Evolutionary conservation across 371 early-diverging fungal genomes (phyloP).

Genomic region (Parasitella parasitica): DNA sequence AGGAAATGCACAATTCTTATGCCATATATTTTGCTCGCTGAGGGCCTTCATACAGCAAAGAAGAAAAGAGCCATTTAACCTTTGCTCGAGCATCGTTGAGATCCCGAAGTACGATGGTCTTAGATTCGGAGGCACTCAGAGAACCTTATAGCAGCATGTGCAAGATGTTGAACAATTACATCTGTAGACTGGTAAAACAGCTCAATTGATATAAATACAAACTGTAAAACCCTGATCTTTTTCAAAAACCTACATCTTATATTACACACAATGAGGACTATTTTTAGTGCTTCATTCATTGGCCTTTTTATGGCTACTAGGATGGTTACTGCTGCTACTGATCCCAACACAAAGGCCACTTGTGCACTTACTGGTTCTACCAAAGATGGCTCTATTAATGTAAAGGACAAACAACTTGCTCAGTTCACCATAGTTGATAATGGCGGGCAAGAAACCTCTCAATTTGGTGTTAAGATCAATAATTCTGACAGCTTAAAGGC

Average conservation of each 20-base stretch:
- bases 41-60: too few species aligned
- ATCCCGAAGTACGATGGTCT: not conserved
- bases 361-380: not conserved
- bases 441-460: constrained; percentile 25
- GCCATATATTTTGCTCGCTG: too few species aligned
- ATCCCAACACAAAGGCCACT: not conserved
- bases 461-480: constrained; percentile 29
- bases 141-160: too few species aligned
- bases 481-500: constrained; percentile 37
- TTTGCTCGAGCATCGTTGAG: not conserved
- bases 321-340: not conserved
- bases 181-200: not conserved
- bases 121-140: not conserved
- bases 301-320: not conserved
- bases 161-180: too few species aligned
- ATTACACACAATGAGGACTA: not conserved
- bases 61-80: not conserved
- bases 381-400: not conserved
- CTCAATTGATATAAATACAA: not conserved
- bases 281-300: not conserved
- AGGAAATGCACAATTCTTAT: too few species aligned
- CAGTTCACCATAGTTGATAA: constrained; percentile 6
- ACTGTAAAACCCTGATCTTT: not conserved
- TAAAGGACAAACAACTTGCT: not conserved
- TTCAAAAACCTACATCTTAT: not conserved